Percentiles rank a stretch among this genome's conserved stretches.
These are phyloP conservation scores for Gloeopeniophorella convolvens DNA, from an alignment of 768 basidiomycete genomes.

Conservation along the genomic window DNA sequence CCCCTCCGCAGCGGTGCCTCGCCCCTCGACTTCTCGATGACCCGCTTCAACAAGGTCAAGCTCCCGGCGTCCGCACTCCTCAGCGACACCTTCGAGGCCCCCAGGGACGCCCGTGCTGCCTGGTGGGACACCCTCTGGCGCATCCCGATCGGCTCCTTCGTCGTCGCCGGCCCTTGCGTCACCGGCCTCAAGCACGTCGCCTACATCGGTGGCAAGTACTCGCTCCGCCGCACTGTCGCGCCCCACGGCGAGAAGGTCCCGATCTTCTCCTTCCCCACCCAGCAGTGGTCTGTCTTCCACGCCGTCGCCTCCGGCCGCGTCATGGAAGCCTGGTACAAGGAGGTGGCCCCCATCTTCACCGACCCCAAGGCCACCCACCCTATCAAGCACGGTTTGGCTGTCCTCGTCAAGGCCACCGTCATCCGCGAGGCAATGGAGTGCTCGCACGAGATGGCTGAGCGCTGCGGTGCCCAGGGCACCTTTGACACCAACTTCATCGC, in stretches of 20 bases:
- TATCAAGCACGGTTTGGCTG: constrained; percentile 7
- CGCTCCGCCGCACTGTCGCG: constrained; percentile 1
- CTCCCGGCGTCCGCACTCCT: constrained; percentile 45
- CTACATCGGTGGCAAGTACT: constrained; percentile 5
- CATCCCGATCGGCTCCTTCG: constrained; percentile 8
- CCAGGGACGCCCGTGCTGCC: constrained; percentile 37
- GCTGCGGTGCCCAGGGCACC: constrained; percentile 16
- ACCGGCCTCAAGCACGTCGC: constrained; percentile 12
- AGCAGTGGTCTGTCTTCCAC: constrained; percentile 10
- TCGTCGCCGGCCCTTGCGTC: constrained; percentile 4
- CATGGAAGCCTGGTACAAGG: constrained; percentile 9
- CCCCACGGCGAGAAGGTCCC: not conserved
- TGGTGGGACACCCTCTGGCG: constrained; percentile 46
- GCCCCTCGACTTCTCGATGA: constrained; percentile 53
- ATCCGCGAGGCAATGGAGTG: constrained; percentile 5
- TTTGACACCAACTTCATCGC: constrained; percentile 11
- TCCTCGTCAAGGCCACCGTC: constrained; percentile 10
- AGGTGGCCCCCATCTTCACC: not conserved
- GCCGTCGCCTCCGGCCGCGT: constrained; percentile 2
- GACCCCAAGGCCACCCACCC: not conserved
- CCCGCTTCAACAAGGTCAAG: constrained; percentile 46
- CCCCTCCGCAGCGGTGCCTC: constrained; percentile 44
- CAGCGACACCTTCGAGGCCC: constrained; percentile 32
- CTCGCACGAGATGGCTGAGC: constrained; percentile 6
- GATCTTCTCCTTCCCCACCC: constrained; percentile 5